Evolutionary conservation across 1,284 basidiomycete species (phyloP), one percentile per base, ranked within the genome.

Genomic region (Ustilago crameri): DNA sequence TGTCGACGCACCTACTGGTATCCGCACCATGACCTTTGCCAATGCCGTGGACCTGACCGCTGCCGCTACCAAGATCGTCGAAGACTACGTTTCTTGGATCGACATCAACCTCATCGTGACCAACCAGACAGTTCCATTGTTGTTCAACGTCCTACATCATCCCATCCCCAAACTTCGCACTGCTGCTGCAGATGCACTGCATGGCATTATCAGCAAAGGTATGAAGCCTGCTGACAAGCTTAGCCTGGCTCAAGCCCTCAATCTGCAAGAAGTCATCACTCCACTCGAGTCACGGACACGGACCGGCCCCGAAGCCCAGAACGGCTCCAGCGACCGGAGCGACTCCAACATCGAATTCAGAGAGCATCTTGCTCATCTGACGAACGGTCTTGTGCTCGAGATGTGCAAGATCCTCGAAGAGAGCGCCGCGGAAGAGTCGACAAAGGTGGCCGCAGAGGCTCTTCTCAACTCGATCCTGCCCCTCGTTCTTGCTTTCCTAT

Each of bases 21-120:
- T 61, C 86, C 88, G 69, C 88, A 89, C 85, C 84, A 27, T 87
- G 86, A 37, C 78, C 64, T 34, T 79, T 80, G 15, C 75, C 84
- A 27, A 84, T 84, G 37, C 83, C 84, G 45, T 83, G 86, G 72
- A 84, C 86, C 76, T 89, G 89, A 87, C 88, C 37, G 89, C 90
- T 59, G 85, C 90, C 12, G 95, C 96, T 78, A 87, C 98, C 62
- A 88, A 91, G 68, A 93, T 96, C 2, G 92, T 96, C 79, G 92
- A 90, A 10, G 93, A 94, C 41, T 98, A 97, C 84, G 93, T 93
- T 71, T 93, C 94, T 9, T 99, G 96, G 96, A 91, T 98, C 77
- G 97, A 99, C 82, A 95, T 99, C 79, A 92, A 93, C 77, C 87
- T 98, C 59, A 93, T 96, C 27, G 91, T 99, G 65, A 98, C 94